Evolutionary conservation across 2,329 filamentous ascomycete genomes (phyloP), one percentile per base, ranked within the genome.

Genomic region (Fusarium robinianum): DNA sequence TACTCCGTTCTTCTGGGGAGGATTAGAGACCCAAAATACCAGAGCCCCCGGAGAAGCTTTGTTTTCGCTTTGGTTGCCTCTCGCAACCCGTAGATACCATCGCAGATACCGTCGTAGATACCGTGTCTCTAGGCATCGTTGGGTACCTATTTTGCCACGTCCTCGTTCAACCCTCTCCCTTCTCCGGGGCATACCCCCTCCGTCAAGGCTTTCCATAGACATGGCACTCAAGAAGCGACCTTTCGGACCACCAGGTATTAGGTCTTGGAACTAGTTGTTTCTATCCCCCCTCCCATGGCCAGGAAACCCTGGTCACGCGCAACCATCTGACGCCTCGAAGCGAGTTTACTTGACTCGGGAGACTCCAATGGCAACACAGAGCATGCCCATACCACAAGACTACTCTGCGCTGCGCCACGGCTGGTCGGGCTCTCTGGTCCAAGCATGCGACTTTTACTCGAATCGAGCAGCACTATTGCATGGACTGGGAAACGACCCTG

Each of bases 401-500:
- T 30, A 12, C 24, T 11, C 23, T 23, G 5, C 24, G 23, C 43
- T 41, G 14, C 46, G 27, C 51, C 46, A 36, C 46, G 37, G 46
- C 29, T 24, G 35, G 18, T 49, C 44, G 44, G 49, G 15, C 32
- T 26, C 22, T 30, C 21, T 38, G 18, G 11, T 50, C 18, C 40
- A 21, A 22, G 18, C 29, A 45, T 50, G 25, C 24, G 29, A 41
- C 46, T 37, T 14, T 12, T 33, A n/a, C 32, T 43, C 33, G 23
- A 51, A 55, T 48, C 36, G 41, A 54, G 51, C 51, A 54, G 51
- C 46, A 43, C 34, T 41, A 31, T 30, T 33, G n/a, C n/a, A n/a
- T n/a, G n/a, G n/a, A n/a, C n/a, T n/a, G n/a, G n/a, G n/a, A n/a
- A 37, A 27, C 41, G 38, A 37, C 41, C 51, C 51, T 54, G 33